These are phyloP conservation scores for Dactylonectria macrodidyma DNA, from an alignment of 2,329 filamentous ascomycete species.

Conservation along the genomic window DNA sequence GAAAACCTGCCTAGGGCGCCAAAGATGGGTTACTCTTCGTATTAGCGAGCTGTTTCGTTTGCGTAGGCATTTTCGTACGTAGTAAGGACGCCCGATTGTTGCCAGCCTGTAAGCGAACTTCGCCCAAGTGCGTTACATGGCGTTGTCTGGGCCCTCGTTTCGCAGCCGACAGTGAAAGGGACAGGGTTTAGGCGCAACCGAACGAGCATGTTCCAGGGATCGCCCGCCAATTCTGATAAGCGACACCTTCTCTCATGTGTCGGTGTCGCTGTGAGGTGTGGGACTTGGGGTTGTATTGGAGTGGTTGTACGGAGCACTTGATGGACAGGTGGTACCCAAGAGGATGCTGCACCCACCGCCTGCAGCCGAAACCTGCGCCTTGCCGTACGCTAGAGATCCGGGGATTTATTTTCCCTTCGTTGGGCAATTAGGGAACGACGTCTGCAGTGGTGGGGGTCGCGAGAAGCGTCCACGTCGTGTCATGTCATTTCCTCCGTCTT, in stretches of 20 bases:
- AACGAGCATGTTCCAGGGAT: slow-evolving; percentile 6
- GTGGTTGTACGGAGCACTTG: no score
- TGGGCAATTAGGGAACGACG: not conserved
- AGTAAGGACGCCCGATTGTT: not conserved
- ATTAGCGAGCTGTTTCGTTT: no score
- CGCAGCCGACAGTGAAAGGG: slow-evolving; percentile 43
- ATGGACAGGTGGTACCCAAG: no score
- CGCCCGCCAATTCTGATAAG: slow-evolving; percentile 9
- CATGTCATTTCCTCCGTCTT: not conserved
- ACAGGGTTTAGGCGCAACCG: slow-evolving; percentile 9
- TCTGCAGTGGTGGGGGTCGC: not conserved
- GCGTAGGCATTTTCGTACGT: no score
- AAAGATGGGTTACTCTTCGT: no score
- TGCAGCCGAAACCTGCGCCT: not conserved
- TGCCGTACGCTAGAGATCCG: not conserved
- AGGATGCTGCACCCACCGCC: not conserved
- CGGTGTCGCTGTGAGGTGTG: not conserved
- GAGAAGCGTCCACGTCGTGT: not conserved
- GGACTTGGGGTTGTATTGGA: no score
- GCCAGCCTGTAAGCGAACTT: slow-evolving; percentile 34
- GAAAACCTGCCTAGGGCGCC: no score
- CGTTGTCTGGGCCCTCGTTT: slow-evolving; percentile 38
- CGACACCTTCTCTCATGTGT: not conserved
- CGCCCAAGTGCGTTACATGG: slow-evolving; percentile 34
- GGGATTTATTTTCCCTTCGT: not conserved